These are phyloP conservation scores for Suhomyces yuchorum DNA, from an alignment of 1,139 yeast genomes.

Conservation along the genomic window DNA sequence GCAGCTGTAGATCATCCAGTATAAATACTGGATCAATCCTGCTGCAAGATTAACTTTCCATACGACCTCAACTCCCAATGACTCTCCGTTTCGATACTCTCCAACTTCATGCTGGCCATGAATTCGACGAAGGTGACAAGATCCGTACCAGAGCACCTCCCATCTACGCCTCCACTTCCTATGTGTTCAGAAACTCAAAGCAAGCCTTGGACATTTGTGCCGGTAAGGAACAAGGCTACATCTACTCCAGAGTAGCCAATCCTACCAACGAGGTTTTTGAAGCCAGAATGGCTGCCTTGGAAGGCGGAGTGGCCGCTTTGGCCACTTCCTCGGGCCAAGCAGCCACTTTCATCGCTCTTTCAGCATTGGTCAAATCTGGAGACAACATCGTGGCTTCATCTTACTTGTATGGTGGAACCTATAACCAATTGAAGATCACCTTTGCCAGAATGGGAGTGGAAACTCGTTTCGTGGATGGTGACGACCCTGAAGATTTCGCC, in stretches of 20 bases:
- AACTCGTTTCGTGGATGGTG: constrained; percentile 80
- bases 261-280: constrained; percentile 93
- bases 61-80: background rate
- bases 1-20: no score
- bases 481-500: constrained; percentile 68
- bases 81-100: constrained; percentile 80
- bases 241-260: constrained; percentile 87
- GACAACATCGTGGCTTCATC: constrained; percentile 87
- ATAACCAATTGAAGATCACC: constrained; percentile 90
- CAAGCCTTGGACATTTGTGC: constrained; percentile 53
- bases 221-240: constrained; percentile 33
- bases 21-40: no score
- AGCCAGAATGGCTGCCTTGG: constrained; percentile 87
- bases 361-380: constrained; percentile 69
- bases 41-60: no score
- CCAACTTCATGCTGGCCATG: constrained; percentile 92
- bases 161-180: constrained; percentile 84
- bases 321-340: constrained; percentile 94
- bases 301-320: constrained; percentile 86
- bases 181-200: constrained; percentile 80
- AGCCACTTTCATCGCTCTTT: constrained; percentile 81
- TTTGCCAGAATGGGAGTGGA: constrained; percentile 86
- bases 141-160: constrained; percentile 86
- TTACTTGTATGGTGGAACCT: constrained; percentile 91
- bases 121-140: constrained; percentile 50